phyloP scores from a whole-genome alignment of 345 rosid genomes.

The Salix suchowensis region DNA sequence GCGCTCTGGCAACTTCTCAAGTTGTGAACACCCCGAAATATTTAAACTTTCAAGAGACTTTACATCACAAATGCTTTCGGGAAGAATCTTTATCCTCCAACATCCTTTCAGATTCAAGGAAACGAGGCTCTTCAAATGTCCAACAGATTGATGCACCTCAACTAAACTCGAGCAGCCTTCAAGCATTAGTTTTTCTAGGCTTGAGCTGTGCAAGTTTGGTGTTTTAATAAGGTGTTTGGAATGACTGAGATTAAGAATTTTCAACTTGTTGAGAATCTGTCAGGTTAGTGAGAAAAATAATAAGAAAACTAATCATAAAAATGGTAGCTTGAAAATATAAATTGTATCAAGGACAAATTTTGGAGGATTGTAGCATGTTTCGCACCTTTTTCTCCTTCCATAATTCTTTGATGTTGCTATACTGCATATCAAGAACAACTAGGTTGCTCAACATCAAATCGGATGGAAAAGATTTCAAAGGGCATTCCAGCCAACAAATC shows the following conservation, averaged over 20 bases:
- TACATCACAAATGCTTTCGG: too few relatives aligned
- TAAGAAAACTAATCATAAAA: too few relatives aligned
- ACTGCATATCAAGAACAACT: too few relatives aligned
- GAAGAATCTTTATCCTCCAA: too few relatives aligned
- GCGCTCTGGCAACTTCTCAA: too few relatives aligned
- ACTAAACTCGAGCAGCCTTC: neutral
- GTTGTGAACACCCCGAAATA: neutral
- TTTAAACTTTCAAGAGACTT: neutral
- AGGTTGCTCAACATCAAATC: too few relatives aligned
- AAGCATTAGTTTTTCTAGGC: constrained; percentile 4
- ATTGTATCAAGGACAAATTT: neutral
- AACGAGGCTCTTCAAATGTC: neutral
- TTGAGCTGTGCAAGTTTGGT: neutral
- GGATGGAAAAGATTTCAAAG: too few relatives aligned
- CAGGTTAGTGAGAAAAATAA: neutral
- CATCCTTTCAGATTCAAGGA: too few relatives aligned
- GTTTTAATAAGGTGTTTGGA: neutral
- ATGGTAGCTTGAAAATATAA: neutral
- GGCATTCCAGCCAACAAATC: too few relatives aligned
- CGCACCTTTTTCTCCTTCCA: neutral
- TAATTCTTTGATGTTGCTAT: too few relatives aligned
- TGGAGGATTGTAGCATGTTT: too few relatives aligned
- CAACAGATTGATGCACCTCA: neutral
- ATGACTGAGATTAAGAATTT: neutral
- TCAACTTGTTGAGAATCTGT: neutral